Evolutionary conservation across 1,284 basidiomycete species (phyloP).

Genomic region (Porodaedalea pini): DNA sequence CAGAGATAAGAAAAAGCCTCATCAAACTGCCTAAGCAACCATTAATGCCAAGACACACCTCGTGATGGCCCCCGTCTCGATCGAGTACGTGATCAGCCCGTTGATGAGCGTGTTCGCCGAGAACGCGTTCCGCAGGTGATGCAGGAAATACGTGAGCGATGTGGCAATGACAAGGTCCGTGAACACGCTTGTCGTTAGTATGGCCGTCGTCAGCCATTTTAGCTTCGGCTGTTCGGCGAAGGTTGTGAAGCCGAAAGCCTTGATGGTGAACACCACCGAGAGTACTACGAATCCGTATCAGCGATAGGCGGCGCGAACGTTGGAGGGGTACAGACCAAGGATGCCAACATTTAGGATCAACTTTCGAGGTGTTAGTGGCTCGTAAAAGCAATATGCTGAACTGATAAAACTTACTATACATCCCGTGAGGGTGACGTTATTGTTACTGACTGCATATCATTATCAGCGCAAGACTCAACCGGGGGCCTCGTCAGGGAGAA

Average conservation of each 20-base stretch:
- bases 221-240: slow-evolving; percentile 26
- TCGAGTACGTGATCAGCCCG: slow-evolving; percentile 46
- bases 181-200: slow-evolving; percentile 42
- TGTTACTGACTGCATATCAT: slow-evolving; percentile 49
- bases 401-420: slow-evolving; percentile 45
- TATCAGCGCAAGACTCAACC: slow-evolving; percentile 8
- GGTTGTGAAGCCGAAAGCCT: slow-evolving; percentile 38
- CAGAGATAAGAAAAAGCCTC: not conserved
- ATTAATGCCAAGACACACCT: slow-evolving; percentile 6
- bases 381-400: slow-evolving; percentile 5
- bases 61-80: slow-evolving; percentile 38
- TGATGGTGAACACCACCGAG: slow-evolving; percentile 41
- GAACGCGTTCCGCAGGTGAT: slow-evolving; percentile 43
- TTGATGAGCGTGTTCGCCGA: slow-evolving; percentile 46
- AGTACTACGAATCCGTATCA: slow-evolving; percentile 4
- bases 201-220: slow-evolving; percentile 36
- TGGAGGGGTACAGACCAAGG: slow-evolving; percentile 4
- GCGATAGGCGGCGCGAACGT: not conserved
- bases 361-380: slow-evolving; percentile 29
- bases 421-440: slow-evolving; percentile 50
- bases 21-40: not conserved
- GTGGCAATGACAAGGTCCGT: slow-evolving; percentile 48
- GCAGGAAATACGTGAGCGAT: slow-evolving; percentile 50
- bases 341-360: slow-evolving; percentile 34
- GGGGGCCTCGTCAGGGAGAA: not conserved